Conservation (phyloP, 2,329 filamentous ascomycete genomes). For the Xylariaceae sp. region DNA sequence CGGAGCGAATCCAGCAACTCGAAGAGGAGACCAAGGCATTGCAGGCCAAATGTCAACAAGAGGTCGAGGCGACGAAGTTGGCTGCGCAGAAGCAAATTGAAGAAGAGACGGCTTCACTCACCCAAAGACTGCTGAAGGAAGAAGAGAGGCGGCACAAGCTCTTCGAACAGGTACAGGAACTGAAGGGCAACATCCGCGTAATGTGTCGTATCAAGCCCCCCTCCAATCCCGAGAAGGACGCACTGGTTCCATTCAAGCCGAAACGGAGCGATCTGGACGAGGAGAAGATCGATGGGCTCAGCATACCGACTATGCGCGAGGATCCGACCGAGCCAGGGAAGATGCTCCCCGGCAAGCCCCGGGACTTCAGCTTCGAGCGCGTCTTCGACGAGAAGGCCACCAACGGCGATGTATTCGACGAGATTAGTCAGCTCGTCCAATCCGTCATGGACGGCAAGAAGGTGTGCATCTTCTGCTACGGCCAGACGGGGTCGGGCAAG, state of each 20-base stretch:
- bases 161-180: conserved; percentile 95
- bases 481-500: conserved; percentile 94
- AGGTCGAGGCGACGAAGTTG: conserved; percentile 60
- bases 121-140: conserved; percentile 80
- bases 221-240: conserved; percentile 49
- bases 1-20: conserved; percentile 19
- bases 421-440: conserved; percentile 95
- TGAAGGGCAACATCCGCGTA: conserved; percentile 96
- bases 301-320: conserved; percentile 73
- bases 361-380: conserved; percentile 85
- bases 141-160: conserved; percentile 85
- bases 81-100: conserved; percentile 75
- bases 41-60: conserved; percentile 15
- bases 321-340: conserved; percentile 59
- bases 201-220: conserved; percentile 91
- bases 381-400: conserved; percentile 73
- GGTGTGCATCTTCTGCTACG: conserved; percentile 98
- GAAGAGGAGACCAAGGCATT: conserved; percentile 18
- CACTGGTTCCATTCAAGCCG: conserved; percentile 67
- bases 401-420: conserved; percentile 85
- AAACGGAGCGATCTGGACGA: conserved; percentile 54
- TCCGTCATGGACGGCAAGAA: conserved; percentile 96
- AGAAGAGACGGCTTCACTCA: conserved; percentile 48
- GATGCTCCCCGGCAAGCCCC: conserved; percentile 66
- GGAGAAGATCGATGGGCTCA: conserved; percentile 81